These are phyloP conservation scores for Candida ovalis DNA, from an alignment of 805 yeast species.

Conservation along the genomic window DNA sequence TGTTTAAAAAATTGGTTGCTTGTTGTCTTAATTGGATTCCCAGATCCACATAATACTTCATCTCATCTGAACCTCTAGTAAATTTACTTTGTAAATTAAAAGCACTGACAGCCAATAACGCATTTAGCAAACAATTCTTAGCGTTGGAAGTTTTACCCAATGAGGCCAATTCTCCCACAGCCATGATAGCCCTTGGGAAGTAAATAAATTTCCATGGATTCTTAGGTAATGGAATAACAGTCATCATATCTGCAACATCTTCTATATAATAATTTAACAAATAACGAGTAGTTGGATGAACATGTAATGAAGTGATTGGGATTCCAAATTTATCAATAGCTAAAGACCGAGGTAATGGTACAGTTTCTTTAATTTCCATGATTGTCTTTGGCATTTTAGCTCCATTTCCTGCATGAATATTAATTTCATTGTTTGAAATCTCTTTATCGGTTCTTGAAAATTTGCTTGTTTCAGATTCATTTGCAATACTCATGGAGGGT, in stretches of 20 bases:
- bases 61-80: constrained; percentile 59
- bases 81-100: constrained; percentile 75
- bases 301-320: constrained; percentile 59
- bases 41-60: constrained; percentile 65
- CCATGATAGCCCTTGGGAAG: constrained; percentile 77
- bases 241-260: constrained; percentile 73
- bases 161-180: constrained; percentile 76
- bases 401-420: constrained; percentile 30
- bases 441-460: constrained; percentile 9
- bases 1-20: constrained; percentile 64
- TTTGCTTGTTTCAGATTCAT: neutral
- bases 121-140: constrained; percentile 72
- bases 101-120: constrained; percentile 76
- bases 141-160: constrained; percentile 73
- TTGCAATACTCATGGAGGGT: neutral
- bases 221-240: constrained; percentile 60
- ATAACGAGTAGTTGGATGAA: constrained; percentile 69
- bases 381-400: constrained; percentile 49
- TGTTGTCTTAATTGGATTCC: constrained; percentile 74
- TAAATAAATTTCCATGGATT: constrained; percentile 90
- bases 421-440: constrained; percentile 27
- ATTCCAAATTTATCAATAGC: constrained; percentile 38
- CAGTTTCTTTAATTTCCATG: constrained; percentile 46
- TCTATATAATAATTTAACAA: constrained; percentile 67
- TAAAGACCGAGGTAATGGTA: constrained; percentile 42